Evolutionary conservation across 2,329 filamentous ascomycete species (phyloP).

Genomic region (Fonsecaea monophora): DNA sequence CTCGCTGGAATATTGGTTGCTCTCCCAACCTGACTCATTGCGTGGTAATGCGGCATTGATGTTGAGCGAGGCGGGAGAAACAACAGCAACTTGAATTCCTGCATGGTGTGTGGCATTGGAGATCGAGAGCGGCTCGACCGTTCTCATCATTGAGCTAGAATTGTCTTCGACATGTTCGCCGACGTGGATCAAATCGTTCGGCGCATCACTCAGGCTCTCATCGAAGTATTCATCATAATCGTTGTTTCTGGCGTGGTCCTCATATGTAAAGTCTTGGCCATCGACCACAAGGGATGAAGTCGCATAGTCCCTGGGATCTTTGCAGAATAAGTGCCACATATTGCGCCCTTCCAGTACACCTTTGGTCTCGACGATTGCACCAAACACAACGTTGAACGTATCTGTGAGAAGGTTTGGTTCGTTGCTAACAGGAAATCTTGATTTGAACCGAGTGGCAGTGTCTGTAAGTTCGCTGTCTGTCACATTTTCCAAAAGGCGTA

Average conservation of each 20-base stretch:
- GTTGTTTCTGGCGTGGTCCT: neutral
- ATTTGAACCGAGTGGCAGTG: conserved; percentile 22
- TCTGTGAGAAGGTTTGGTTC: conserved; percentile 23
- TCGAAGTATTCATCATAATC: neutral
- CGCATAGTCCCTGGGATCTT: conserved; percentile 36
- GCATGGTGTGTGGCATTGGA: neutral
- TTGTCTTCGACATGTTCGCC: neutral
- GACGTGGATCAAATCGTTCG: neutral
- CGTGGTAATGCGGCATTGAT: neutral
- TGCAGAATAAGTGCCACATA: conserved; percentile 59
- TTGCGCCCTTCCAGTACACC: conserved; percentile 56
- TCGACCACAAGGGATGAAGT: neutral
- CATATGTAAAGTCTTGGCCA: neutral
- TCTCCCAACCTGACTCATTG: neutral
- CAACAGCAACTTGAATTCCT: neutral
- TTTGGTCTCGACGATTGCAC: conserved; percentile 59
- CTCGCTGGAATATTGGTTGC: neutral
- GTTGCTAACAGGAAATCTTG: conserved; percentile 34
- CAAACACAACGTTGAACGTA: conserved; percentile 48
- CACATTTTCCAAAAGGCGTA: conserved; percentile 35
- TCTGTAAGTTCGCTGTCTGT: conserved; percentile 20
- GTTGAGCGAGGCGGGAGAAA: neutral
- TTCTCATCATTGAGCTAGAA: neutral
- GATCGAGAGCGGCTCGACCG: neutral
- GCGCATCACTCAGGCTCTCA: neutral